Conservation (phyloP, 306 rosid species). For the Delonix regia region DNA sequence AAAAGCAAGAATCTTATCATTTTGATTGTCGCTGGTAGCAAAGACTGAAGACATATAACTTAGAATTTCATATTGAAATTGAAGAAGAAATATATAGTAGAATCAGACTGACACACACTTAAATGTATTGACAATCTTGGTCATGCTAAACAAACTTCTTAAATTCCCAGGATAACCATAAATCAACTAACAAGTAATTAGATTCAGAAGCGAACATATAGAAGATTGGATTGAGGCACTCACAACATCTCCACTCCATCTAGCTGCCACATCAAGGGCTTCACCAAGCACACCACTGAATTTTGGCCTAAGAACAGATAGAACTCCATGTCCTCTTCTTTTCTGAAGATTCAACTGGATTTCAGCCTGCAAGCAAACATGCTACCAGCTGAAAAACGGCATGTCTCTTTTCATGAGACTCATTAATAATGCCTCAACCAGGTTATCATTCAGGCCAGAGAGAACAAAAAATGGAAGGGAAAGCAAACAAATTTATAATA, state of each 20-base stretch:
- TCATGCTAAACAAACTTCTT: slow-evolving; percentile 13
- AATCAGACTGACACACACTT: background rate
- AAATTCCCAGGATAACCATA: slow-evolving; percentile 26
- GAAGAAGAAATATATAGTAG: background rate
- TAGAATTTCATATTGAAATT: slow-evolving; percentile 2
- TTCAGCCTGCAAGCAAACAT: slow-evolving; percentile 74
- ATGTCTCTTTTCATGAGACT: slow-evolving; percentile 6
- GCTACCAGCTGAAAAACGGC: slow-evolving; percentile 28
- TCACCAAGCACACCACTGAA: slow-evolving; percentile 95
- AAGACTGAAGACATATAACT: slow-evolving; percentile 27
- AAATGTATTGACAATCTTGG: background rate
- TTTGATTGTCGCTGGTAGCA: background rate
- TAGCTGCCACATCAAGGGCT: slow-evolving; percentile 89
- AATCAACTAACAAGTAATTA: slow-evolving; percentile 13
- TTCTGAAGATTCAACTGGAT: slow-evolving; percentile 89
- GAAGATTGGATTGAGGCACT: slow-evolving; percentile 44
- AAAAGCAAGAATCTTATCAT: slow-evolving; percentile 15
- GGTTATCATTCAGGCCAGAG: slow-evolving; percentile 9
- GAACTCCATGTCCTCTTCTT: slow-evolving; percentile 92
- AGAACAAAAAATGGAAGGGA: slow-evolving; percentile 1
- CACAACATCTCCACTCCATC: slow-evolving; percentile 99
- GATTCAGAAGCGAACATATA: slow-evolving; percentile 30
- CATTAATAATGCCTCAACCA: background rate
- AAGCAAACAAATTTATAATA: slow-evolving; percentile 4
- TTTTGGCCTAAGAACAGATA: slow-evolving; percentile 81